These are phyloP conservation scores for Linnemannia zychae DNA, from an alignment of 192 early-diverging fungal genomes.

Conservation along the genomic window DNA sequence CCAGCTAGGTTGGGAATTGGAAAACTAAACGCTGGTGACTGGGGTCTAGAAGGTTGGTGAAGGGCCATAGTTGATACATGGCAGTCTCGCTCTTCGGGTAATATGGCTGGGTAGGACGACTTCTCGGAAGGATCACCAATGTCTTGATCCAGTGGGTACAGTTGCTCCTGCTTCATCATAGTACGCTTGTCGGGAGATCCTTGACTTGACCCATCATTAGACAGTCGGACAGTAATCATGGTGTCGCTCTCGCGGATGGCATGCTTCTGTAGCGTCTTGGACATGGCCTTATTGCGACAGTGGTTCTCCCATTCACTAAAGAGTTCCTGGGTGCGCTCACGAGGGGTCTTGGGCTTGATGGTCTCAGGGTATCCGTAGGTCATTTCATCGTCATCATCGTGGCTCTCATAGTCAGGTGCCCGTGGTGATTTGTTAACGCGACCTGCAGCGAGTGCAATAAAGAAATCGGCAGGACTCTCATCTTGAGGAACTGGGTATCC, in stretches of 20 bases:
- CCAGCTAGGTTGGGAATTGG: conserved; percentile 33
- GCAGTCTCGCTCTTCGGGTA: conserved; percentile 19
- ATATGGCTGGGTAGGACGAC: neutral
- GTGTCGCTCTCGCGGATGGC: conserved; percentile 50
- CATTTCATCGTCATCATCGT: neutral
- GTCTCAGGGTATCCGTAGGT: conserved; percentile 1
- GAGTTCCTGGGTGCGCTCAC: conserved; percentile 53
- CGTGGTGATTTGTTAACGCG: conserved; percentile 31
- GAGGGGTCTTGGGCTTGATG: conserved; percentile 19
- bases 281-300: conserved; percentile 16
- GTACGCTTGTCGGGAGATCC: conserved; percentile 17
- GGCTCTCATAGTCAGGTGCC: neutral
- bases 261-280: conserved; percentile 30
- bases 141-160: neutral
- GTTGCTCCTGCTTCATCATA: neutral
- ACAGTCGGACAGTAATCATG: conserved; percentile 39
- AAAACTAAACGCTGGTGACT: conserved; percentile 36
- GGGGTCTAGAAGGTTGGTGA: conserved; percentile 38
- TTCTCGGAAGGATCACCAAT: neutral
- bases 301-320: conserved; percentile 62
- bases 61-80: conserved; percentile 47
- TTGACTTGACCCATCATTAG: conserved; percentile 26
- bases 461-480: conserved; percentile 69
- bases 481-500: conserved; percentile 57
- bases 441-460: conserved; percentile 72